phyloP scores from a whole-genome alignment of 2,329 filamentous ascomycete species.

The Cercospora sp. region DNA sequence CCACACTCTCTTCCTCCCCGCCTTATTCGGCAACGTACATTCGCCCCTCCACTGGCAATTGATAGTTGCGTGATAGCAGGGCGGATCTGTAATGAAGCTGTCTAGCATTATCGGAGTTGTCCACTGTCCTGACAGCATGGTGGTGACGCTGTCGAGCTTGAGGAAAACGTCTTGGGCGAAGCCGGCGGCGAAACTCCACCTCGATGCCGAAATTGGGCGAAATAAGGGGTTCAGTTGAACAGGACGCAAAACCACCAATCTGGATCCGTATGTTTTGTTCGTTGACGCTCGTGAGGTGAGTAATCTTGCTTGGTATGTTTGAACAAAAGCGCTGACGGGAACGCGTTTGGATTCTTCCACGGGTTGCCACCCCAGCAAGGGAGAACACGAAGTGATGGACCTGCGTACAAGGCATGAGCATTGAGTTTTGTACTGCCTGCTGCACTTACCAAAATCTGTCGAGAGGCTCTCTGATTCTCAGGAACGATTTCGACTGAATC shows the following conservation, averaged over 20 bases:
- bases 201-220: neutral
- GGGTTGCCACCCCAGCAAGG: neutral
- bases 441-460: neutral
- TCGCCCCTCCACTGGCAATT: neutral
- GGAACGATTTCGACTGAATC: neutral
- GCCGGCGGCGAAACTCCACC: neutral
- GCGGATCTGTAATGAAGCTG: neutral
- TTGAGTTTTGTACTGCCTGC: neutral
- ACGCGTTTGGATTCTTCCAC: neutral
- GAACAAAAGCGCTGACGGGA: neutral
- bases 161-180: neutral
- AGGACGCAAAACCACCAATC: neutral
- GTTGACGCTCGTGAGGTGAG: neutral
- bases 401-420: neutral
- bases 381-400: neutral
- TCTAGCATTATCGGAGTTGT: neutral
- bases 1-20: neutral
- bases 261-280: neutral
- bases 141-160: neutral
- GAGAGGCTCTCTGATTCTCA: neutral
- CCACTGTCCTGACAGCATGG: neutral
- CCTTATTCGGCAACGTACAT: neutral
- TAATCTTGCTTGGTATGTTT: neutral
- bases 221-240: neutral
- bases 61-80: neutral